Base-by-base conservation (phyloP, 2,329 filamentous ascomycete species). In the Penicillium concentricum region DNA sequence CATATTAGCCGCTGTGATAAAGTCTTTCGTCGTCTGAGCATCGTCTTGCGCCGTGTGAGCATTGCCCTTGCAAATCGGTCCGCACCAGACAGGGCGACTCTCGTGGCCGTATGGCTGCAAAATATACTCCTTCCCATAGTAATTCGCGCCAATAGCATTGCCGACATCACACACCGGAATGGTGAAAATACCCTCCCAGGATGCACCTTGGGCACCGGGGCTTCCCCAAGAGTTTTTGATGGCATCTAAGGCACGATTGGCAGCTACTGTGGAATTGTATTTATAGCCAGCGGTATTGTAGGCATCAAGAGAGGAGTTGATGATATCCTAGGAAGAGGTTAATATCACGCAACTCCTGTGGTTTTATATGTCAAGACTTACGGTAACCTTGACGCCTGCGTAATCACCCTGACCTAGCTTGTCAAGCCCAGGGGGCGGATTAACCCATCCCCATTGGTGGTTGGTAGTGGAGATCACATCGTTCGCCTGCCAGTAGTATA, bases 281-380 rank as follows among this genome's bases (percentile, higher is more conserved):
- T 28, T 28, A 28, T 9, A 28, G 9, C 59, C 59, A 22, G 56
- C 59, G 10, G 56, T 54, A 3, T 57, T 55, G 7, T 41, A 59
- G 5, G 59, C 56, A n/a, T 61, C 59, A 2, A 57, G 38, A n/a
- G 59, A 59, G 10, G 59, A 61, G 32, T 61, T 61, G 50, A 61
- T 59, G 26, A 59, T 50, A 49, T 61, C 59, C 51, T 55, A 20
- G 7, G 3, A 13, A 6, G 2, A 39, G 20, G 6, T 45, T 32
- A 39, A 26, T 37, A 42, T 30, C 10, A 28, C 2, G 35, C 38
- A 39, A 32, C 7, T 26, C 24, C 24, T 2, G 15, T 8, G 35
- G 8, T 32, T n/a, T 13, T 20, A 15, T 5, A 22, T 24, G 4
- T 8, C 5, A 26, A 26, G 3, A 43, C 51, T n/a, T 38, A 51